Base-by-base conservation (phyloP, 2,329 filamentous ascomycete species). In the Cucurbitaria berberidis region DNA sequence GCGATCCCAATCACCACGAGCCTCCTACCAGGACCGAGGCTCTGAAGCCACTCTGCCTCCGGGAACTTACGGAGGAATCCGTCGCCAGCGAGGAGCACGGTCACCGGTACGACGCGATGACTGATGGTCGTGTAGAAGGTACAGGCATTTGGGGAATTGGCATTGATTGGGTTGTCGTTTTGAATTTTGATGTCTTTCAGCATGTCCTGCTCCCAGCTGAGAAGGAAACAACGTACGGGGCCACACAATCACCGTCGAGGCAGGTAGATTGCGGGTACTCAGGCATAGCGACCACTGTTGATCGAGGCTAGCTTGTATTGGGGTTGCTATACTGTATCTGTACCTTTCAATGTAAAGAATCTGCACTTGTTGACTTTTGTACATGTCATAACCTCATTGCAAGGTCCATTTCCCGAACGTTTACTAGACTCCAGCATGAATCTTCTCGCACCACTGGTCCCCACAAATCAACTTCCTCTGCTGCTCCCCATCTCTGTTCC, bases 191-290 rank as follows among this genome's bases (percentile, higher is more conserved):
- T 73, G 51, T 80, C 72, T 16, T 74, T 70, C 32, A 77, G 68
- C 45, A 75, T 76, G 42, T 70, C 71, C 60, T 81, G 77, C 1
- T 70, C 76, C 4, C 76, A 68, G 2, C 67, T 67, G 13, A 68
- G 74, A 0, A 79, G 80, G 5, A 80, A 74, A 82, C 72, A 46
- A 73, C 74, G 55, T 80, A 81, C 56, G 82, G 82, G 45, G 75
- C 73, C 2, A 81, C 74, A 51, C 80, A 80, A 45, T 78, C 71
- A 18, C 79, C 79, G 54, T 78, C 81, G 19, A 77, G 77, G 59
- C 80, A 81, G 0, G 80, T 77, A 13, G 74, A 76, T 61, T 82
- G 79, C 0, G 77, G 78, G 66, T 82, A 81, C 51, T 78, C 66
- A 10, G 66, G 66, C 66, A 68, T 68, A 3, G 63, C 63, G 44